Evolutionary conservation across 139 green algal genomes (phyloP).

Genomic region (Spirogloea muscicola): DNA sequence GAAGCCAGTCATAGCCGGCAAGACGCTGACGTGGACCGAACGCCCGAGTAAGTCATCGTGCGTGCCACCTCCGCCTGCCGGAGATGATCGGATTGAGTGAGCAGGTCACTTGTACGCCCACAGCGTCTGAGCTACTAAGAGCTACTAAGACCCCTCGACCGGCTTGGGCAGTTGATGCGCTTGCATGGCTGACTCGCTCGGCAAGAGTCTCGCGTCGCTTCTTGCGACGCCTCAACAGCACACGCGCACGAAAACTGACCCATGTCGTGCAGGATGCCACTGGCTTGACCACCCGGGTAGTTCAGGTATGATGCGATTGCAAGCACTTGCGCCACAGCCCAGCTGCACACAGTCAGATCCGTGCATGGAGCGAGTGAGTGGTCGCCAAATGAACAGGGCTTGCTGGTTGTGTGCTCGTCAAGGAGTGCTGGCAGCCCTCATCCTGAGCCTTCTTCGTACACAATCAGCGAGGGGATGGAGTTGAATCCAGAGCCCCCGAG

Average conservation of each 20-base stretch:
- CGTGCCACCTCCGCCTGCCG: neutral
- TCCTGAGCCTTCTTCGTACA: too few relatives aligned
- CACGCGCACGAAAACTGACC: too few relatives aligned
- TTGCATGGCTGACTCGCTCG: neutral
- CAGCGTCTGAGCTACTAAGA: neutral
- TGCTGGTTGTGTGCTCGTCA: too few relatives aligned
- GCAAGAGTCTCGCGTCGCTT: too few relatives aligned
- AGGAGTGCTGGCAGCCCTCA: too few relatives aligned
- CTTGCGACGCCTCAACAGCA: too few relatives aligned
- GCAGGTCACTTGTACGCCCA: too few relatives aligned
- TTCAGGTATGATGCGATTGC: neutral
- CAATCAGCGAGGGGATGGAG: too few relatives aligned
- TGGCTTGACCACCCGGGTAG: constrained; percentile 10
- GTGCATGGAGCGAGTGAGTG: too few relatives aligned
- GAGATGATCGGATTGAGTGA: neutral
- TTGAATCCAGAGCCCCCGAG: neutral
- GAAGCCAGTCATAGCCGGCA: constrained; percentile 30
- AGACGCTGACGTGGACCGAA: constrained; percentile 13
- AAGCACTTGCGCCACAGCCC: neutral
- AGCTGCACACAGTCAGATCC: neutral
- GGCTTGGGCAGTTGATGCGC: neutral
- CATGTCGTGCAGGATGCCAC: too few relatives aligned
- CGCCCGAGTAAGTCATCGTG: neutral
- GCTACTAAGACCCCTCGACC: neutral
- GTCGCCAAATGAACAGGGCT: too few relatives aligned